Base-by-base conservation (phyloP, 73 alveolate genomes). In the Tetrahymena malaccensis region DNA sequence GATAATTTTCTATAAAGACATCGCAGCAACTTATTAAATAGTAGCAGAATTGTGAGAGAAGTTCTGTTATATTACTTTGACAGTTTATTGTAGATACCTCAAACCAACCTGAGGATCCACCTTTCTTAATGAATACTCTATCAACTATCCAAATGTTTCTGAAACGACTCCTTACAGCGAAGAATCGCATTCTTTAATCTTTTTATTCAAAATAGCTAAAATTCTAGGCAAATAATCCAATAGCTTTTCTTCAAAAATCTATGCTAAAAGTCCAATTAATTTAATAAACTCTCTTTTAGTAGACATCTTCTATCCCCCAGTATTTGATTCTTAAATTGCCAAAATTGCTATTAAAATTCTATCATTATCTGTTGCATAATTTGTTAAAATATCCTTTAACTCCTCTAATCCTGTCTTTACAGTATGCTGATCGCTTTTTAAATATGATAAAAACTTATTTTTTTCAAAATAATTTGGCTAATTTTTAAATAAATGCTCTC, bases 211-310 rank as follows among this genome's bases (percentile, higher is more conserved):
- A 3, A 95, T 89, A 37, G 44, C 58, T 27, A 89, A 33, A 22
- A 95, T 50, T 83, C 95, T 95, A 31, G 95, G 94, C 38, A 95
- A 34, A 27, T 95, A 40, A 31, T 95, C 97, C 35, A 43, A 40
- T 34, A 95, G 34, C 35, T 85, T 94, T n/a, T 84, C 84, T 35
- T 94, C 97, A 50, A 89, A 43, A 35, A 95, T 43, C 43, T 95
- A 94, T 27, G 94, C 94, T 21, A 95, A 85, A 12, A 95, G 21
- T 0, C 95, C 95, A 85, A 95, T 40, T 50, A 95, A 93, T 85
- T 95, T 95, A 50, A 95, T 95, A 85, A 85, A 85, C 12, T 95
- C 97, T 34, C 94, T 95, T 38, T 95, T 95, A 3, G 95, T 94
- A 19, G 83, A 43, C 85, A 85, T 95, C 84, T 70, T 70, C 89